Evolutionary conservation across 257 asterid genomes (phyloP).

Genomic region (Plectranthus barbatus): DNA sequence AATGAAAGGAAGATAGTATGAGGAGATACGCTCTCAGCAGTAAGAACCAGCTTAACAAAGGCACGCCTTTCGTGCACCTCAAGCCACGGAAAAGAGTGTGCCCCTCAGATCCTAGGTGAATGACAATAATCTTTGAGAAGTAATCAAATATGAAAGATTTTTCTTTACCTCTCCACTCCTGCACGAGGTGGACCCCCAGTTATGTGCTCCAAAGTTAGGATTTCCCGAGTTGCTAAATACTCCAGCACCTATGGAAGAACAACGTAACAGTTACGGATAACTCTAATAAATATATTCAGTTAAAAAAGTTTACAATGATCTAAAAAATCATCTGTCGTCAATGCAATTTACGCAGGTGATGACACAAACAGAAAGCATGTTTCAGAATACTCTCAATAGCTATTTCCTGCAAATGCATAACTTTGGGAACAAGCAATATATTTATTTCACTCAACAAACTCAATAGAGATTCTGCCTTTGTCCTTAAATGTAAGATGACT

Average conservation of each 20-base stretch:
- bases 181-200: slow-evolving; percentile 71
- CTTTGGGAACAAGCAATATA: not conserved
- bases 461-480: not conserved
- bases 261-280: not conserved
- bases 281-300: not conserved
- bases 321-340: not conserved
- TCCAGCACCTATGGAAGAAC: slow-evolving; percentile 55
- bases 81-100: not conserved
- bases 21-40: not conserved
- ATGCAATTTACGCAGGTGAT: not conserved
- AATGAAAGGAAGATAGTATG: not conserved
- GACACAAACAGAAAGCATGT: not conserved
- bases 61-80: not conserved
- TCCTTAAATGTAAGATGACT: not conserved
- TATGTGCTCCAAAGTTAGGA: slow-evolving; percentile 74
- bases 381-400: not conserved
- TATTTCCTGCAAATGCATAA: not conserved
- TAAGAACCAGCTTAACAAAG: not conserved
- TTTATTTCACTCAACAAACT: not conserved
- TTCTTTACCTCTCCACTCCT: slow-evolving; percentile 82
- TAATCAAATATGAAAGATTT: not conserved
- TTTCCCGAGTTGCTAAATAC: slow-evolving; percentile 73
- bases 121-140: not conserved
- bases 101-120: not conserved
- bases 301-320: not conserved